Evolutionary conservation across 768 basidiomycete species (phyloP).

Genomic region (Kwoniella newhampshirensis): DNA sequence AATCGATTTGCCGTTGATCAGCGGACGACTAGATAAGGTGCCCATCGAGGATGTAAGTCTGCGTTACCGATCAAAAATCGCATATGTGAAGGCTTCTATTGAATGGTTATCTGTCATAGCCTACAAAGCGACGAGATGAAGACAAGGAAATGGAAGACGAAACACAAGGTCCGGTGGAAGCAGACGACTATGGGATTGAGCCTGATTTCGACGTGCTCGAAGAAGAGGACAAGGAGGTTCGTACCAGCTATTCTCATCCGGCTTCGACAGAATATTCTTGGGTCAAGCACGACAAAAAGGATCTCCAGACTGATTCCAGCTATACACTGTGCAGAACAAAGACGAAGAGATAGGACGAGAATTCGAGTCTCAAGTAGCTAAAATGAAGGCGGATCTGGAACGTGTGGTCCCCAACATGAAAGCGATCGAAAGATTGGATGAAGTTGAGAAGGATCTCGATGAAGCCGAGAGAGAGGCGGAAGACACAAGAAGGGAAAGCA

Average conservation of each 20-base stretch:
- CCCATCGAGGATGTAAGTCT: constrained; percentile 85
- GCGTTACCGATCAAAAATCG: not conserved
- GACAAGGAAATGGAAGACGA: constrained; percentile 88
- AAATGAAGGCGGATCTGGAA: constrained; percentile 71
- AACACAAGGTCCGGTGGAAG: constrained; percentile 68
- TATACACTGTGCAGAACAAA: constrained; percentile 26
- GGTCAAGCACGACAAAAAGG: not conserved
- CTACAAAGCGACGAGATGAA: constrained; percentile 70
- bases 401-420: constrained; percentile 96
- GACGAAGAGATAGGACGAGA: constrained; percentile 33
- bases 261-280: too few relatives aligned
- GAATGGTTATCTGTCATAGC: constrained; percentile 1
- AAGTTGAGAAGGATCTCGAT: constrained; percentile 67
- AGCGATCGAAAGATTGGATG: constrained; percentile 77
- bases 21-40: constrained; percentile 77
- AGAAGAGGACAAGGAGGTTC: constrained; percentile 88
- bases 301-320: not conserved
- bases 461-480: constrained; percentile 93
- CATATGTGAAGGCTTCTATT: not conserved
- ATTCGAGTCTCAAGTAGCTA: constrained; percentile 63
- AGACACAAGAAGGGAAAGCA: constrained; percentile 84
- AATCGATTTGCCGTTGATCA: constrained; percentile 71
- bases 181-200: constrained; percentile 82
- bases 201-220: constrained; percentile 89
- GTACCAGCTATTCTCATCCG: constrained; percentile 17